Evolutionary conservation across 257 asterid species (phyloP), one percentile per base, ranked within the genome.

Genomic region (Cinchona pubescens): DNA sequence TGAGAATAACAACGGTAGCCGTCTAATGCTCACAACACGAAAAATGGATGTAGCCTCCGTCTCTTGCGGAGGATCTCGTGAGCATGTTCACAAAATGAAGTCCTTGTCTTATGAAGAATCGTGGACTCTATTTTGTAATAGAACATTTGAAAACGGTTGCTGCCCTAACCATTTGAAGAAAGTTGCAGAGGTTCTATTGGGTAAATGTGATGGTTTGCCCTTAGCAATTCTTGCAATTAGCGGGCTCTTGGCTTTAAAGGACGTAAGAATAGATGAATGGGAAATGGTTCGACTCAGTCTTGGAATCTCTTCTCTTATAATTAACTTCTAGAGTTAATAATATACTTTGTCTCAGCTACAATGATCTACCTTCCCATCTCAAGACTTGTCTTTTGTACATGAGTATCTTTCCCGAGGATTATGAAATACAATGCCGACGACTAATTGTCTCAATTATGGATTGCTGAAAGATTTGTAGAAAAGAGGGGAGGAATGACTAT

Each of bases 131-230:
- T 67, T 67, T 42, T 67, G 72, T 15, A 29, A 19, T 1, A 43
- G 13, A 10, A n/a, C 56, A 40, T 67, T 67, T 48, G 23, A 23
- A 48, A 34, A 42, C 37, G 5, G 2, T 4, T 4, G 0, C 1
- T 67, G 71, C 42, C 71, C 71, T 38, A 11, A 74, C 9, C 66
- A 73, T 21, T 34, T 78, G 2, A 7, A 45, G 21, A 53, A 72
- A 23, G 49, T 82, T 49, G 71, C 72, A 23, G 12, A 37, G 18
- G 34, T 38, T 0, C 72, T 82, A 29, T 16, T 76, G 43, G 30
- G 7, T 11, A 76, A 70, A 35, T 82, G 84, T 37, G 78, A n/a
- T 3, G 83, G 83, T 18, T 40, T 76, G 37, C 83, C 86, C 6
- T 62, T 79, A 38, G 86, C 73, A 3, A 76, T 82, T 58, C 58